These are phyloP conservation scores for Stagonosporopsis vannaccii DNA, from an alignment of 2,329 filamentous ascomycete genomes.

Conservation along the genomic window DNA sequence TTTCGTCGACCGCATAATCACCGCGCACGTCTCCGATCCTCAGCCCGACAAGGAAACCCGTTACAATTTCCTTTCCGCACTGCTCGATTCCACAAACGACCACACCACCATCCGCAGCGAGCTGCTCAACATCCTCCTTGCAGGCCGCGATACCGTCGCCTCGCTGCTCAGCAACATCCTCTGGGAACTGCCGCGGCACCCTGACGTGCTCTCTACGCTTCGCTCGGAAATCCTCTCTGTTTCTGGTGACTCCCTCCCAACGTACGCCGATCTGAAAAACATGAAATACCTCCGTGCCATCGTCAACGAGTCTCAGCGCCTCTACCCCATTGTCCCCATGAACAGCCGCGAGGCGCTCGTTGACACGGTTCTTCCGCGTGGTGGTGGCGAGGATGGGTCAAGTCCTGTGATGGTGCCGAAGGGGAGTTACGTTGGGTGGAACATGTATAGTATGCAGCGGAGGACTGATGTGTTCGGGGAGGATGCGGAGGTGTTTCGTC, in stretches of 20 bases:
- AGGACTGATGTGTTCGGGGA: slow-evolving; percentile 41
- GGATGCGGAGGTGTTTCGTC: slow-evolving; percentile 42
- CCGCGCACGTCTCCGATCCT: background rate
- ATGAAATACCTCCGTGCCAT: slow-evolving; percentile 40
- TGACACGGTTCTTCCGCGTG: slow-evolving; percentile 40
- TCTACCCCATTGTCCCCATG: slow-evolving; percentile 41
- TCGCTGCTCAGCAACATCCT: slow-evolving; percentile 43
- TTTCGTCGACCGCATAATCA: slow-evolving; percentile 13
- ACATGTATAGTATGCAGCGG: slow-evolving; percentile 38
- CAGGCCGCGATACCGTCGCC: slow-evolving; percentile 46
- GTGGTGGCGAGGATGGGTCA: slow-evolving; percentile 38
- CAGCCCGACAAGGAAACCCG: background rate
- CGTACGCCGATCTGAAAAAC: slow-evolving; percentile 39
- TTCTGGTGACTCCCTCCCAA: slow-evolving; percentile 51
- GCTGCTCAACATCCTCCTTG: slow-evolving; percentile 44
- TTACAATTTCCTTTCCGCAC: slow-evolving; percentile 36
- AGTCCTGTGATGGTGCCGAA: slow-evolving; percentile 39
- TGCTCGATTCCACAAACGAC: slow-evolving; percentile 29
- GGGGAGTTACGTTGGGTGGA: slow-evolving; percentile 27
- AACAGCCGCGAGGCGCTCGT: slow-evolving; percentile 38
- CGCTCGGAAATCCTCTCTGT: slow-evolving; percentile 50
- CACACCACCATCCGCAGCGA: slow-evolving; percentile 33
- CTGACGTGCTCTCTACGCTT: slow-evolving; percentile 40
- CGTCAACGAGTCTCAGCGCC: slow-evolving; percentile 41
- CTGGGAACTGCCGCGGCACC: slow-evolving; percentile 47